Base-by-base conservation (phyloP, 2,329 filamentous ascomycete genomes). In the Plenodomus lindquistii region DNA sequence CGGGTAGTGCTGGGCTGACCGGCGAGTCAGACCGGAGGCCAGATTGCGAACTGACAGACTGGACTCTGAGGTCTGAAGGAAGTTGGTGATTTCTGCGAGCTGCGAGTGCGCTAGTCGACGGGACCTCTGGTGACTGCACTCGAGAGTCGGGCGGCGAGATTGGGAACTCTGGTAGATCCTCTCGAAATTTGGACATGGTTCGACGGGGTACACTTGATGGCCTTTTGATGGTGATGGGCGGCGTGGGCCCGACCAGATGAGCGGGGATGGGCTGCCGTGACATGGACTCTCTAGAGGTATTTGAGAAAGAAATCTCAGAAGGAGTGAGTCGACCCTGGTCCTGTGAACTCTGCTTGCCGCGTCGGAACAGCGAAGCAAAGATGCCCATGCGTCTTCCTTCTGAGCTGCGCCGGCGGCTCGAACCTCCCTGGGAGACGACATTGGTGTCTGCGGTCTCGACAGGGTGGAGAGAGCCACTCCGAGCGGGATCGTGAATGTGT, bases 281-380 rank as follows among this genome's bases (percentile, higher is more conserved):
- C 75, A 96, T 93, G 15, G 92, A 95, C 65, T 96, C 92, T 55
- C 91, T 83, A 1, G 92, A 96, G 0, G 91, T 89, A 64, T 96
- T 96, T 4, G 91, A 91, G 67, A 96, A 94, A 0, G 76, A 78
- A 16, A 64, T 61, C n/a, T 92, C 91, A 0, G 89, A 88, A 3
- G 87, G 81, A 2, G 67, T 79, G 54, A 67, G 81, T 73, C 75
- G 75, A 37, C 73, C 76, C 66, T 72, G 84, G 72, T 75, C 81
- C 44, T 68, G 60, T 9, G 70, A 71, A 40, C 56, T 66, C 77
- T 70, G 77, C 79, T 78, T 82, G 77, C 74, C 77, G 62, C 77
- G 87, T 62, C 83, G 84, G 73, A 97, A 90, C 29, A 97, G 82
- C 0, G 88, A 68, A 19, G 69, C 62, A 59, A 70, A 71, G 42